Percentiles rank a stretch among this genome's conserved stretches.
phyloP scores from a whole-genome alignment of 2,329 filamentous ascomycete genomes.

The Xylaria sp. region DNA sequence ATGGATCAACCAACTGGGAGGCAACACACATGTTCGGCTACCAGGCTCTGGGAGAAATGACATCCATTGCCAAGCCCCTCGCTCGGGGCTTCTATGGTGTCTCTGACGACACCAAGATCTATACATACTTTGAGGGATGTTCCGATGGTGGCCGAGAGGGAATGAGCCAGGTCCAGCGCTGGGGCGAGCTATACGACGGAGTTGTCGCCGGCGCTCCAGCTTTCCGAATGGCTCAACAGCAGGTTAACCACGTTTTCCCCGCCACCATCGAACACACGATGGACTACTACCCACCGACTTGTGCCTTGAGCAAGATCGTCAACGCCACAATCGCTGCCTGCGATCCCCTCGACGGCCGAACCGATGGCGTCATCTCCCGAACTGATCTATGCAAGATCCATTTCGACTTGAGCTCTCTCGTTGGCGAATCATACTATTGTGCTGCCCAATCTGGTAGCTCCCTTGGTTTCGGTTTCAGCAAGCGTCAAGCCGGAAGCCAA shows the following conservation, averaged over 20 bases:
- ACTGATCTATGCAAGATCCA: slow-evolving; percentile 52
- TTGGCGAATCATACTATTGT: slow-evolving; percentile 52
- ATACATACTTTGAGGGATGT: slow-evolving; percentile 64
- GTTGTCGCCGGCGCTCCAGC: slow-evolving; percentile 59
- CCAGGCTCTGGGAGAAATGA: slow-evolving; percentile 63
- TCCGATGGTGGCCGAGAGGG: slow-evolving; percentile 62
- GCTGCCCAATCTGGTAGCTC: slow-evolving; percentile 44
- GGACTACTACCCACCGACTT: slow-evolving; percentile 57
- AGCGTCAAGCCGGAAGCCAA: slow-evolving; percentile 16
- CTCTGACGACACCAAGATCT: slow-evolving; percentile 50
- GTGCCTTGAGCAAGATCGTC: slow-evolving; percentile 62
- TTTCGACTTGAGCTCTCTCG: slow-evolving; percentile 49
- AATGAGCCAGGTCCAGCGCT: slow-evolving; percentile 58
- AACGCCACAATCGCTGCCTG: slow-evolving; percentile 65
- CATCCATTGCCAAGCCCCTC: slow-evolving; percentile 57
- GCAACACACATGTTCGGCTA: slow-evolving; percentile 62
- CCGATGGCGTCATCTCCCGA: slow-evolving; percentile 62
- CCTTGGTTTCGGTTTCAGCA: slow-evolving; percentile 15
- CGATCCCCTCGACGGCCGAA: slow-evolving; percentile 64
- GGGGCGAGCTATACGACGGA: slow-evolving; percentile 57
- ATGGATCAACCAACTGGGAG: slow-evolving; percentile 64
- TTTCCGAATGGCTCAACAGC: slow-evolving; percentile 57
- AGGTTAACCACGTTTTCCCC: slow-evolving; percentile 56
- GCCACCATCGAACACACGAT: slow-evolving; percentile 54
- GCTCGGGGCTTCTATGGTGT: slow-evolving; percentile 54